Conservation (phyloP, 1,284 basidiomycete species). For the Thelephora terrestris region DNA sequence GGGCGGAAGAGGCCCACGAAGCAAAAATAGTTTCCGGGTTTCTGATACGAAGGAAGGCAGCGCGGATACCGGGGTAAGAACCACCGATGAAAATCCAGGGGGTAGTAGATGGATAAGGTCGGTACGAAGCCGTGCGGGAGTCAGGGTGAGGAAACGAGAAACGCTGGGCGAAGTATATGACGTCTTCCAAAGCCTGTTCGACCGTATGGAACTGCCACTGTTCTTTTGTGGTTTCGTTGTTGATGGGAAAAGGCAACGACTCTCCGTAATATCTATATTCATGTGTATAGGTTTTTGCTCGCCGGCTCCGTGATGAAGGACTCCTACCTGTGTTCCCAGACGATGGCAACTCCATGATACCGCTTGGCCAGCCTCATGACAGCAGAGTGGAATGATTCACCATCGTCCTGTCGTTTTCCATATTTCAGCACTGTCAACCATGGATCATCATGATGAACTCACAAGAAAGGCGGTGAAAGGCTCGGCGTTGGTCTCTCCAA, state of each 20-base stretch:
- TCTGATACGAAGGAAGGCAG: constrained; percentile 31
- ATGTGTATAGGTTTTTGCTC: too few species aligned
- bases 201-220: constrained; percentile 49
- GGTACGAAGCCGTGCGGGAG: constrained; percentile 4
- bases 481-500: constrained; percentile 39
- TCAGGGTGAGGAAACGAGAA: constrained; percentile 7
- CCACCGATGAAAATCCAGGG: constrained; percentile 42
- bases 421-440: constrained; percentile 15
- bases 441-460: constrained; percentile 33
- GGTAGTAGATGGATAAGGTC: constrained; percentile 31
- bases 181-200: constrained; percentile 48
- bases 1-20: constrained; percentile 39
- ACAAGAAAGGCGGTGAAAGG: constrained; percentile 20
- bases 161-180: constrained; percentile 42
- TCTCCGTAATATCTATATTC: constrained; percentile 37
- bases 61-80: constrained; percentile 36
- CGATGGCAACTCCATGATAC: constrained; percentile 36
- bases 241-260: constrained; percentile 40
- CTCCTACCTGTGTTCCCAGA: constrained; percentile 37
- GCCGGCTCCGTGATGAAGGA: too few species aligned
- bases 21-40: constrained; percentile 38
- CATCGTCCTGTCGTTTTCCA: constrained; percentile 34
- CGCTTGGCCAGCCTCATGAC: constrained; percentile 38
- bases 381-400: constrained; percentile 23
- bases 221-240: constrained; percentile 28